phyloP scores from a whole-genome alignment of 2,329 filamentous ascomycete species.

The Plenodomus tracheiphilus region DNA sequence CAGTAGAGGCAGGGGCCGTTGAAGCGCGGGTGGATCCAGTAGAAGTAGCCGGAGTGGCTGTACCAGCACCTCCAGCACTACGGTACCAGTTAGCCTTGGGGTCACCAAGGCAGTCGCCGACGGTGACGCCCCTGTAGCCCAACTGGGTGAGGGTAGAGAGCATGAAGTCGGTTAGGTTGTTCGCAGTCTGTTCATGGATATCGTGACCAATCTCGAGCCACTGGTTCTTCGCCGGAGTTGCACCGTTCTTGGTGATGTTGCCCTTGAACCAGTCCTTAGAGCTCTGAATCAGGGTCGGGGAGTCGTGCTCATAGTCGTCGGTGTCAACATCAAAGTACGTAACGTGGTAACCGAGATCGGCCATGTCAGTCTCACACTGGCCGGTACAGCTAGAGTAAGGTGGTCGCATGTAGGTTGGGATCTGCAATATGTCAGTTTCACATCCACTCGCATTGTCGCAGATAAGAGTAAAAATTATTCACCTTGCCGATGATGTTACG shows the following conservation, averaged over 20 bases:
- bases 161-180: constrained; percentile 50
- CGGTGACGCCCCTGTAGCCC: constrained; percentile 51
- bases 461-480: no score
- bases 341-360: constrained; percentile 60
- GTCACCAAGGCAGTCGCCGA: constrained; percentile 54
- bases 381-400: constrained; percentile 54
- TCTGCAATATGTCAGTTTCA: no score
- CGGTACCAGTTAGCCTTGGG: constrained; percentile 55
- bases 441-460: no score
- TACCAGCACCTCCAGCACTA: constrained; percentile 40
- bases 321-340: constrained; percentile 65
- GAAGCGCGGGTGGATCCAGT: constrained; percentile 3
- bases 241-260: constrained; percentile 43
- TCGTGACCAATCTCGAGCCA: constrained; percentile 61
- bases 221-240: constrained; percentile 25
- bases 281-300: constrained; percentile 53
- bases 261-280: constrained; percentile 58
- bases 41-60: constrained; percentile 20
- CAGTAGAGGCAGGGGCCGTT: constrained; percentile 15
- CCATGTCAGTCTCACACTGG: constrained; percentile 45
- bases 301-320: constrained; percentile 62
- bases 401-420: constrained; percentile 59
- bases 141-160: constrained; percentile 45
- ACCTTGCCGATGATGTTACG: constrained; percentile 60
- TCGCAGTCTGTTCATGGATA: constrained; percentile 51